Evolutionary conservation across 148 eudicot species (phyloP).

Genomic region (Chenopodium suecicum): DNA sequence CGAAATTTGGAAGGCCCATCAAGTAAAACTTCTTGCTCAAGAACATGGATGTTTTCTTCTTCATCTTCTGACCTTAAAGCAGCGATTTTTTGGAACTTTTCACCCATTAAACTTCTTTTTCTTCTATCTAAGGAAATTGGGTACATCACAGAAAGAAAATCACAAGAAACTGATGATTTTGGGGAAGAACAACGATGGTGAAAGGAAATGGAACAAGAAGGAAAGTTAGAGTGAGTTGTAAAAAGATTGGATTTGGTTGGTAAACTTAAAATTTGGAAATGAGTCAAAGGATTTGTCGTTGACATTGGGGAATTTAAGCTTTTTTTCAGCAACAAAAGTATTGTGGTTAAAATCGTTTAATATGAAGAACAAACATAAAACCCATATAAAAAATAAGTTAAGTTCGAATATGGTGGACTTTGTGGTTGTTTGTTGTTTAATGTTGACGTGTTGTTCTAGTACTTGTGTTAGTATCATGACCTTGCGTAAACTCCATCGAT

Average conservation of each 20-base stretch:
- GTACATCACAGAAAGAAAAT: conserved; percentile 5
- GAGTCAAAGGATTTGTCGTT: conserved; percentile 6
- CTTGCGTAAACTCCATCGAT: too few relatives aligned
- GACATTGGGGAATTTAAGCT: conserved; percentile 4
- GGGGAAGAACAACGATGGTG: conserved; percentile 12
- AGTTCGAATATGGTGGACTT: neutral
- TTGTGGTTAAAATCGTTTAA: neutral
- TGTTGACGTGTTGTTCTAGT: neutral
- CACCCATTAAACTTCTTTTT: conserved; percentile 21
- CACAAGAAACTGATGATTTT: neutral
- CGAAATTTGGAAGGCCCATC: conserved; percentile 21
- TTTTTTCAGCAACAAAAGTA: neutral
- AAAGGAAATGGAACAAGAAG: neutral
- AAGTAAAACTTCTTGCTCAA: conserved; percentile 35
- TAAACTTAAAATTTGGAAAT: conserved; percentile 10
- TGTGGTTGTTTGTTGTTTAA: neutral
- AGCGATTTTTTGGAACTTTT: conserved; percentile 14
- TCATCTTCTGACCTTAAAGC: conserved; percentile 28
- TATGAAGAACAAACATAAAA: neutral
- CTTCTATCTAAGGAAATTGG: conserved; percentile 7
- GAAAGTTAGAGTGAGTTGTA: neutral
- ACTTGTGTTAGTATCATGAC: too few relatives aligned
- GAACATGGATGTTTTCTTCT: conserved; percentile 26
- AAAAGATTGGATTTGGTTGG: conserved; percentile 20
- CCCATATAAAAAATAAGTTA: neutral